Percentiles rank a stretch among this genome's conserved stretches.
Conservation (phyloP, 306 rosid genomes). For the Amphicarpaea edgeworthii region DNA sequence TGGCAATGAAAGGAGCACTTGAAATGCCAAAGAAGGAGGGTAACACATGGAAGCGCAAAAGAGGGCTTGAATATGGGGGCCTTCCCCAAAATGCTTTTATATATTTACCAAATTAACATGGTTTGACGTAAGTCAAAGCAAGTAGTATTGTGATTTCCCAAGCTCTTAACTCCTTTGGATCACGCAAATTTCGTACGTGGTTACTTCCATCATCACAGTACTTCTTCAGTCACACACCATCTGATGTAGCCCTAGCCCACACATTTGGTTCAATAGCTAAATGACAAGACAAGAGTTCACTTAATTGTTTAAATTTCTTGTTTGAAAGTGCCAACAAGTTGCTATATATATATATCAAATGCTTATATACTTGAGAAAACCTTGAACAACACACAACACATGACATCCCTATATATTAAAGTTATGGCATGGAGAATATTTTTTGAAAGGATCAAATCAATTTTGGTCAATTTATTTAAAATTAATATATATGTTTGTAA, state of each 20-base stretch:
- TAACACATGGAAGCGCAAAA: constrained; percentile 20
- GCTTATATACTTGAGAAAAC: too few species aligned
- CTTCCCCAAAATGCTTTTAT: not conserved
- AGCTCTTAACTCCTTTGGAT: constrained; percentile 6
- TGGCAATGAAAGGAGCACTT: not conserved
- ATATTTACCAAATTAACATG: constrained; percentile 9
- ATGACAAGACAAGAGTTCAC: constrained; percentile 5
- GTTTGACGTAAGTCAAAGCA: not conserved
- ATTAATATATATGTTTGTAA: too few species aligned
- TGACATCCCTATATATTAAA: too few species aligned
- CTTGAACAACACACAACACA: too few species aligned
- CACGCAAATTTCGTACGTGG: not conserved
- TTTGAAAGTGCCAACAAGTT: not conserved
- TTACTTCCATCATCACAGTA: constrained; percentile 13
- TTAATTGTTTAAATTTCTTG: not conserved
- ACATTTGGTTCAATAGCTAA: constrained; percentile 16
- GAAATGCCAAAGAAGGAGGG: constrained; percentile 5
- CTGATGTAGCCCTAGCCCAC: not conserved
- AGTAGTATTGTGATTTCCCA: not conserved
- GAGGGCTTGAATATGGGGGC: constrained; percentile 20
- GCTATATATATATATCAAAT: not conserved
- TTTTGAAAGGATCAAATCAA: not conserved
- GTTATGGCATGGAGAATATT: not conserved
- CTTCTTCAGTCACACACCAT: too few species aligned
- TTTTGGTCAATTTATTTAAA: too few species aligned